phyloP scores from a whole-genome alignment of 164 flowering plant genomes.

The Umbellularia californica region DNA sequence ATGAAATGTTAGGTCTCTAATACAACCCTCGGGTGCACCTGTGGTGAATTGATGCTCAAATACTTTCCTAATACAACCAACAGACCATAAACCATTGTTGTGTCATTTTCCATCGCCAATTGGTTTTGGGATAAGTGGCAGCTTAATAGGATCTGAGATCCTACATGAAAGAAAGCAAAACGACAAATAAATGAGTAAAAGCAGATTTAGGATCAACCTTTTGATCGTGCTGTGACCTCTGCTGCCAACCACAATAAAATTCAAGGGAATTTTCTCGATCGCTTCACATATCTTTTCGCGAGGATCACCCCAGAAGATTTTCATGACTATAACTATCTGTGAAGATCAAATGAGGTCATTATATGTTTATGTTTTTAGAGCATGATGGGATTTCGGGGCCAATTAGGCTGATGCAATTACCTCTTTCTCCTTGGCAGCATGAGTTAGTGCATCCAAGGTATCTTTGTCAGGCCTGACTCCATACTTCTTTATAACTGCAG shows the following conservation, averaged over 20 bases:
- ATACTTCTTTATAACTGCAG: constrained; percentile 61
- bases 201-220: constrained; percentile 31
- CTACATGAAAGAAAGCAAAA: not conserved
- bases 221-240: constrained; percentile 78
- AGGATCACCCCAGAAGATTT: constrained; percentile 90
- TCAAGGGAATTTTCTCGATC: constrained; percentile 60
- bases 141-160: not conserved
- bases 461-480: constrained; percentile 70
- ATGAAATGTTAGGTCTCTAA: not conserved
- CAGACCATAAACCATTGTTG: not conserved
- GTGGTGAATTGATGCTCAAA: too few species aligned
- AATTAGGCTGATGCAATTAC: constrained; percentile 20
- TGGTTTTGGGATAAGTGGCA: not conserved
- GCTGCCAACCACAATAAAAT: constrained; percentile 67
- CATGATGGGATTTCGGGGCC: too few species aligned
- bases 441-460: constrained; percentile 52
- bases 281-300: constrained; percentile 86
- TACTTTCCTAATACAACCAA: too few species aligned
- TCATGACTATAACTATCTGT: constrained; percentile 67
- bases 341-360: not conserved
- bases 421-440: constrained; percentile 56
- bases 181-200: not conserved
- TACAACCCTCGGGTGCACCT: not conserved
- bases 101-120: not conserved
- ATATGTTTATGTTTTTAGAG: not conserved